Conservation (phyloP, 164 flowering plant genomes). For the Sedum album region DNA sequence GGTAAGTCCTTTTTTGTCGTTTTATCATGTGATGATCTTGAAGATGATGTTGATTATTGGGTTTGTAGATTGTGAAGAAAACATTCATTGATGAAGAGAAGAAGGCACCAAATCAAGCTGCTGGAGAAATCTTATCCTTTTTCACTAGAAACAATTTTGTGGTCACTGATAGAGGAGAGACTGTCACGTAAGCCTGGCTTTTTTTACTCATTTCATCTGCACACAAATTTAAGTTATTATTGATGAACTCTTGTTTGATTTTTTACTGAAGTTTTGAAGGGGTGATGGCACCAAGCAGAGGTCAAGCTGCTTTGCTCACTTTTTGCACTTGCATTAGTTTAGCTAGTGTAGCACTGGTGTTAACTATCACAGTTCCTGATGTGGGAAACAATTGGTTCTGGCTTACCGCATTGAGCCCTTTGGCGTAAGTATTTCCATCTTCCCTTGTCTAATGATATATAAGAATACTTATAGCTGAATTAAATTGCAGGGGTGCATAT, state of each 20-base stretch:
- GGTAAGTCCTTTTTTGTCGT: conserved; percentile 26
- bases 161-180: conserved; percentile 85
- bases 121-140: conserved; percentile 86
- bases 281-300: conserved; percentile 78
- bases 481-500: conserved; percentile 57
- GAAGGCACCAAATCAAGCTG: conserved; percentile 61
- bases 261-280: conserved; percentile 69
- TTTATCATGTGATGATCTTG: background rate
- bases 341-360: conserved; percentile 90
- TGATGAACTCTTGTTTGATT: background rate
- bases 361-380: conserved; percentile 82
- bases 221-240: too few species aligned
- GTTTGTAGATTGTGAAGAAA: conserved; percentile 72
- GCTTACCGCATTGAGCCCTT: conserved; percentile 72
- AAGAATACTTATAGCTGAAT: background rate
- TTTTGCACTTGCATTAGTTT: conserved; percentile 94
- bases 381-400: conserved; percentile 77
- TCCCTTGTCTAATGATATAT: background rate
- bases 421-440: conserved; percentile 53
- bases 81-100: conserved; percentile 46
- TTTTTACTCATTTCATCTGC: background rate
- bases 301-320: conserved; percentile 89
- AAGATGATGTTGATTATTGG: background rate
- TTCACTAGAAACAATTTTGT: conserved; percentile 80
- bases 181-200: conserved; percentile 48